Conservation (phyloP, 2,329 filamentous ascomycete species). For the Endocalyx cinctus region DNA sequence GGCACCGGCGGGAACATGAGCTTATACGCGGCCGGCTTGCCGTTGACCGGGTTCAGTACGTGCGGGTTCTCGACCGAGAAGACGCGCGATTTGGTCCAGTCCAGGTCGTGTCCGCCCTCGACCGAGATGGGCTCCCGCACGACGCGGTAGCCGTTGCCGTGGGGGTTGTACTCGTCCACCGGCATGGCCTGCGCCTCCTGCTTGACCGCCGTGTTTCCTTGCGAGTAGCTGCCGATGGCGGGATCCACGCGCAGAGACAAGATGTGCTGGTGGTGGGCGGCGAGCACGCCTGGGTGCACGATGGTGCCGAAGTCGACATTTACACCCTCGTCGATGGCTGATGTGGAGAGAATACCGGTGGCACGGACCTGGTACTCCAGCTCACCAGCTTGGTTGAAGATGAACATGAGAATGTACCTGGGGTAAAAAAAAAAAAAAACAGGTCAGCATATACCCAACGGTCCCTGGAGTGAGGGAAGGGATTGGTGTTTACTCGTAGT, state of each 20-base stretch:
- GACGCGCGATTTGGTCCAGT: constrained; percentile 32
- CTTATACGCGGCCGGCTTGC: constrained; percentile 30
- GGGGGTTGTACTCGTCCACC: constrained; percentile 66
- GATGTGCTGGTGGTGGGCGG: constrained; percentile 67
- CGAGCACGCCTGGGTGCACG: constrained; percentile 59
- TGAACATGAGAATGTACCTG: constrained; percentile 31
- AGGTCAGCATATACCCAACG: neutral
- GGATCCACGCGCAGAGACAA: constrained; percentile 64
- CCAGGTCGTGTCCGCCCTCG: constrained; percentile 37
- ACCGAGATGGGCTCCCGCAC: constrained; percentile 34
- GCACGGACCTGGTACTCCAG: constrained; percentile 55
- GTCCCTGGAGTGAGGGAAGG: too few species aligned
- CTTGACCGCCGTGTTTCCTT: constrained; percentile 45
- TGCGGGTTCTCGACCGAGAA: constrained; percentile 33
- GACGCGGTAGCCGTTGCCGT: constrained; percentile 59
- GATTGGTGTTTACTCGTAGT: constrained; percentile 66
- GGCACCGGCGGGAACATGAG: constrained; percentile 24
- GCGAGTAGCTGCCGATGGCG: constrained; percentile 51
- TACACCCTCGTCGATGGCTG: constrained; percentile 50
- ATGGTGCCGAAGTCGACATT: constrained; percentile 55
- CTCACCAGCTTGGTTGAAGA: constrained; percentile 54
- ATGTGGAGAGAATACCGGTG: constrained; percentile 7
- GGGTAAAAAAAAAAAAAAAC: neutral
- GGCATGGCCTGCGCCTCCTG: constrained; percentile 33
- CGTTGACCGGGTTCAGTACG: constrained; percentile 25